Evolutionary conservation across 2,329 filamentous ascomycete genomes (phyloP).

Genomic region (Metarhizium sp.): DNA sequence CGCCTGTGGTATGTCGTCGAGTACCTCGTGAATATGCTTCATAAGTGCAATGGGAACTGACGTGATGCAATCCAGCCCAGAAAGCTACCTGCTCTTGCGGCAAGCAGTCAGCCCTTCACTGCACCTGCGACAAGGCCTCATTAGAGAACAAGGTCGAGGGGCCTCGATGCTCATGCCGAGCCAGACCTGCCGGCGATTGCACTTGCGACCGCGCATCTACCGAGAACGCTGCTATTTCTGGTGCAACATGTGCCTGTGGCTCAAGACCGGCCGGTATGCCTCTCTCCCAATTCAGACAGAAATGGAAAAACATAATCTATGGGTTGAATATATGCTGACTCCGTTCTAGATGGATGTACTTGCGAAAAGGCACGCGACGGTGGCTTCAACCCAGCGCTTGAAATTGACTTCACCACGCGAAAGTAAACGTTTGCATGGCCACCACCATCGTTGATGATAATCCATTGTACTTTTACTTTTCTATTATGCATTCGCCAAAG

Average conservation of each 20-base stretch:
- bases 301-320: no score
- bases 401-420: constrained; percentile 82
- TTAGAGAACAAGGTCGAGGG: constrained; percentile 67
- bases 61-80: constrained; percentile 32
- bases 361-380: constrained; percentile 65
- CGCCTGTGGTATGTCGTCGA: constrained; percentile 42
- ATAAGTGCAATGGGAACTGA: neutral
- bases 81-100: constrained; percentile 80
- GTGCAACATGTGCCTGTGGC: constrained; percentile 67
- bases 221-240: constrained; percentile 57
- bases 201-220: constrained; percentile 64
- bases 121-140: constrained; percentile 69
- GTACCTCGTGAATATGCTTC: neutral
- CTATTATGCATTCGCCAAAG: neutral
- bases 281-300: no score
- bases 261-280: constrained; percentile 55
- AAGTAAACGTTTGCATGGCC: constrained; percentile 22
- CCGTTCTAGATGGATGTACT: constrained; percentile 56
- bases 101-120: constrained; percentile 76
- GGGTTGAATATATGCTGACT: constrained; percentile 7
- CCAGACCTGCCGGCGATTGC: constrained; percentile 70
- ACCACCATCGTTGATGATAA: neutral
- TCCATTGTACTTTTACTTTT: neutral
- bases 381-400: constrained; percentile 52
- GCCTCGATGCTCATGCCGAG: constrained; percentile 73